A percentile compares a stretch with the other conserved stretches of the same genome.
These are phyloP conservation scores for Ophiostoma sp. DNA, from an alignment of 2,329 filamentous ascomycete species.

Conservation along the genomic window DNA sequence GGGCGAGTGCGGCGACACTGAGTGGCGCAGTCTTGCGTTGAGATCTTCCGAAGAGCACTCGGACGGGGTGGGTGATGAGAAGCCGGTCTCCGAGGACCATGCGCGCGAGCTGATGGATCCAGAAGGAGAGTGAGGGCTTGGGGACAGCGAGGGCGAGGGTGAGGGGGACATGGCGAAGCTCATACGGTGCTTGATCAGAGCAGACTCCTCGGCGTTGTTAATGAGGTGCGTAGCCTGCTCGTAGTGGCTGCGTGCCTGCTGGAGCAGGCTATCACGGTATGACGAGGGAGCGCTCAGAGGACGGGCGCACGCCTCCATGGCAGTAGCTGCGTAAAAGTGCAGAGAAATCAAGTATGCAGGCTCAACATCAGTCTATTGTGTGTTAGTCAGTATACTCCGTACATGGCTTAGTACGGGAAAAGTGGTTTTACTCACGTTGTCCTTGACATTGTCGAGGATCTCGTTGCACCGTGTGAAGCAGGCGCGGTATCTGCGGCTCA, in stretches of 20 bases:
- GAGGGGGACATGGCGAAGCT: constrained; percentile 34
- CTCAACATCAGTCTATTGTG: constrained; percentile 36
- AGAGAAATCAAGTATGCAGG: constrained; percentile 54
- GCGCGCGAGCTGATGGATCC: constrained; percentile 42
- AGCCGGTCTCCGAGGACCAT: constrained; percentile 39
- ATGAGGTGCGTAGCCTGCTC: constrained; percentile 45
- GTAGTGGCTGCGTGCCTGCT: constrained; percentile 50
- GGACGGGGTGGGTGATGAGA: constrained; percentile 46
- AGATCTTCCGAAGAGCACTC: constrained; percentile 37
- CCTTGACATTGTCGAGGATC: constrained; percentile 45
- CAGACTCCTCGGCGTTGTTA: constrained; percentile 41
- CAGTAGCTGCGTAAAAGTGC: constrained; percentile 57
- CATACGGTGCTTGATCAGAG: constrained; percentile 31
- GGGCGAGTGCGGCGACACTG: not conserved
- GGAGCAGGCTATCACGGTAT: constrained; percentile 44
- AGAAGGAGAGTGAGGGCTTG: constrained; percentile 42
- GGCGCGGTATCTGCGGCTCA: constrained; percentile 46
- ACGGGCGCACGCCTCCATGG: constrained; percentile 52
- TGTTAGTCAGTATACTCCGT: not conserved
- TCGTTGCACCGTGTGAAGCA: constrained; percentile 50
- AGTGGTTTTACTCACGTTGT: constrained; percentile 37
- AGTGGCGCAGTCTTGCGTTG: constrained; percentile 27
- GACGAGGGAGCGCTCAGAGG: constrained; percentile 43
- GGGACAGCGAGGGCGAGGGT: constrained; percentile 30
- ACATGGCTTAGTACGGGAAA: not conserved